Evolutionary conservation across 2,329 filamentous ascomycete species (phyloP), one percentile per base, ranked within the genome.

Genomic region (Fusarium udum): DNA sequence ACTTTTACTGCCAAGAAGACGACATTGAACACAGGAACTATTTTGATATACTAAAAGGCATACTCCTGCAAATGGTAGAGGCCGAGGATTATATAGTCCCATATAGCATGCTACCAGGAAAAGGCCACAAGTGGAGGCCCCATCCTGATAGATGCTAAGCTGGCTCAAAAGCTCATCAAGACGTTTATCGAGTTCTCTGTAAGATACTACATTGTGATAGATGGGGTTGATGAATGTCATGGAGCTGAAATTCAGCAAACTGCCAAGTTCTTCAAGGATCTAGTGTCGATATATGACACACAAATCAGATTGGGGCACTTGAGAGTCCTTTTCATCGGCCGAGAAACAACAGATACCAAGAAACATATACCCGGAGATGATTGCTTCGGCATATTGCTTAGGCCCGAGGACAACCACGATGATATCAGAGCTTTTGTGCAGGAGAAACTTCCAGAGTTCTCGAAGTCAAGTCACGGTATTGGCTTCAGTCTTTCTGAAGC

Each of bases 1-100:
- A 53, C 5, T 68, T 68, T 22, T 68, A 68, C n/a, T 68, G 65
- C 2, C 63, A 67, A 31, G 55, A 68, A 2, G 14, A 67, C 0
- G 24, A 67, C 1, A 36, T 32, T 3, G 65, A 68, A n/a, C 63
- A 49, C 4, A n/a, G 3, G 0, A 55, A 0, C 1, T 16, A 68
- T 2, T n/a, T 67, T 0, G 65, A 67, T 15, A 10, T 68, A 1
- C 7, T 68, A 0, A 68, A 62, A 3, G 65, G 65, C 0, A 68
- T 68, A 26, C 15, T 68, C 0, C 12, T 68, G 1, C 65, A 68
- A 4, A 67, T 68, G 63, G 22, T 68, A 0, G 63, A 67, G 2
- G 24, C 46, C 1, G 65, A 68, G 0, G 63, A 62, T 1, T 68
- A 67, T 1, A 62, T 68, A 9, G 3, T 68, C 1, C 65, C 65